Evolutionary conservation across 2,329 filamentous ascomycete species (phyloP), one percentile per base, ranked within the genome.

Genomic region (Grosmannia clavigera): DNA sequence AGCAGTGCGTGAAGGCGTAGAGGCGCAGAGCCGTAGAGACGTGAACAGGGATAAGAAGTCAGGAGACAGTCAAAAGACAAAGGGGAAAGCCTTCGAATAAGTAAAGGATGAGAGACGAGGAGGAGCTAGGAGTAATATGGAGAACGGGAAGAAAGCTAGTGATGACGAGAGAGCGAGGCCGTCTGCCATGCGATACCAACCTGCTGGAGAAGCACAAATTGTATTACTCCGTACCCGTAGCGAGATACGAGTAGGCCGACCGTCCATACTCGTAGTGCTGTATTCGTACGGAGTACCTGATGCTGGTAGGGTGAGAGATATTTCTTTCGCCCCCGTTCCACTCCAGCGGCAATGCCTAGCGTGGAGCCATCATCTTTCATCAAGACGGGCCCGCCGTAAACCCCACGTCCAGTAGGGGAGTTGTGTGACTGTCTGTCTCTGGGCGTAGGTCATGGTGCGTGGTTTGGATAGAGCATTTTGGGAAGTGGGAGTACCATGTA

Each of bases 261-360:
- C 50, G 27, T 52, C 22, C 22, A 22, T 22, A 22, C 22, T 31
- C 9, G 50, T 27, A 5, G 50, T 5, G 40, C 40, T 14, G 22
- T 46, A 46, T 19, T 25, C 31, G 29, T 35, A 35, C 52, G 29
- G 55, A 25, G 55, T 43, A 40, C 52, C n/a, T 25, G 29, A 19
- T 33, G 33, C 31, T 22, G 29, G 55, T 25, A 52, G 27, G 27
- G 46, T 48, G 54, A 53, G 43, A n/a, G 58, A 58, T 48, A 51
- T 58, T 61, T 63, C 58, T 54, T 53, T 40, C 27, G 16, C 56
- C 59, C 51, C 56, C 60, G 60, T 62, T 57, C 58, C 60, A 61
- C 62, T 57, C 58, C 58, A 58, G 46, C 62, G 58, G 62, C 62
- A 59, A 58, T 52, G 58, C 61, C 60, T 63, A 63, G 60, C 60